Evolutionary conservation across 2,329 filamentous ascomycete species (phyloP), one percentile per base, ranked within the genome.

Genomic region (Xylaria sp.): DNA sequence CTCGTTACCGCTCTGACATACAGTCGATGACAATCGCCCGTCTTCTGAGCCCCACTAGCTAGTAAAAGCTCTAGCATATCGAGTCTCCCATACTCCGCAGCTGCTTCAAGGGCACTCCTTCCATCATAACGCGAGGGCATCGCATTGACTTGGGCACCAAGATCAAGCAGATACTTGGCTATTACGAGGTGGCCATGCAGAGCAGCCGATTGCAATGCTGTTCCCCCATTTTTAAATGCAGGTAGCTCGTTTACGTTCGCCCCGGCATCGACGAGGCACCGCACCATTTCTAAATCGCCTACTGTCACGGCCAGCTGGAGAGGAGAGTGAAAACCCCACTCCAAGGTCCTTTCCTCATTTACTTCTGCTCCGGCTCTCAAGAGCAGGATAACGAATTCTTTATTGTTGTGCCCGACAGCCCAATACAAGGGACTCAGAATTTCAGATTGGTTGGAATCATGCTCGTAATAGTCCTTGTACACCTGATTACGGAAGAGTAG

Each of bases 61-160:
- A 57, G 45, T 33, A 57, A 25, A 33, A 50, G 25, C 31, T 50
- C 25, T 5, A 57, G 35, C 55, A 57, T 57, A 19, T 57, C 55
- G 9, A 57, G 33, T 23, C 55, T 57, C 28, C 55, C 55, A 7
- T 12, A 23, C 19, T 57, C 35, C n/a, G 55, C 55, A 43, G 55
- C 55, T 33, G 33, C 55, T 43, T 57, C 45, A 15, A 57, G 46
- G 1, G 55, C 55, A 33, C 45, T 57, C n/a, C 45, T 57, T 5
- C 55, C 55, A 9, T 9, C 2, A 1, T 14, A 8, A 14, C 14
- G 15, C 12, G 55, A 45, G 6, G 35, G 45, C 9, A 12, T 43
- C 14, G 55, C 55, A 33, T 57, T 50, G 17, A 50, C 45, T 21
- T 50, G 11, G 11, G 55, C 55, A 42, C 35, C 45, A 6, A 33